Base-by-base conservation (phyloP, 106 monocot species). In the Narthecium ossifragum region DNA sequence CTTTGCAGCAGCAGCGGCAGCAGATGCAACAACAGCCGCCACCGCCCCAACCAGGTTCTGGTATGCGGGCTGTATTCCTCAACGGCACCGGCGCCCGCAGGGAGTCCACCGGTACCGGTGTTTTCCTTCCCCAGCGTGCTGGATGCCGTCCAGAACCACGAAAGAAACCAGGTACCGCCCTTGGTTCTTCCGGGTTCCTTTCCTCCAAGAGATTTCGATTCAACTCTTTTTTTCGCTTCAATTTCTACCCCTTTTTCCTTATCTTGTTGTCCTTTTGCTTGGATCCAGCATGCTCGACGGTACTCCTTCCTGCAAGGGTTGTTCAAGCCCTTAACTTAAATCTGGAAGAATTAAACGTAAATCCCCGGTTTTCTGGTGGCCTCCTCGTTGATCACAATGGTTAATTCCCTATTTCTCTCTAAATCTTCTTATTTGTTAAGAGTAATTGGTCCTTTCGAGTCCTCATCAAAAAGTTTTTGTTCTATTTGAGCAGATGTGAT, bases 261-360 rank as follows among this genome's bases (percentile, higher is more conserved):
- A 2, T 2, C 21, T 33, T 32, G 31, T n/a, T 59, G 17, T 14
- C 14, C n/a, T n/a, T n/a, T n/a, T n/a, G n/a, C n/a, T n/a, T n/a
- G n/a, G n/a, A 12, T 17, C 4, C 59, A 77, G 77, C 41, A 30
- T 71, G 71, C 36, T 59, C 77, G 13, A 66, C 77, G 31, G 77
- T 71, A 34, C 55, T 77, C 1, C 66, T 77, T 37, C 77, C 77
- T 2, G 77, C 70, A 1, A 65, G 77, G 33, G 71, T 77, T 11
- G 61, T 77, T 12, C 70, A 70, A 46, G 76, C 76, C 11, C 50
- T 77, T 21, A 77, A 77, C 45, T 60, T 77, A 3, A 61, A 77
- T 46, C 60, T 70, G 22, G 70, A 77, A 0, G 70, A 70, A 2
- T 31, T 77, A 8, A 43, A 49, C 6, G 4, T 47, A 2, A 50